A percentile compares a stretch with the other conserved stretches of the same genome.
These are phyloP conservation scores for Saprolegnia parasitica DNA, from an alignment of 352 stramenopile genomes.

Conservation along the genomic window DNA sequence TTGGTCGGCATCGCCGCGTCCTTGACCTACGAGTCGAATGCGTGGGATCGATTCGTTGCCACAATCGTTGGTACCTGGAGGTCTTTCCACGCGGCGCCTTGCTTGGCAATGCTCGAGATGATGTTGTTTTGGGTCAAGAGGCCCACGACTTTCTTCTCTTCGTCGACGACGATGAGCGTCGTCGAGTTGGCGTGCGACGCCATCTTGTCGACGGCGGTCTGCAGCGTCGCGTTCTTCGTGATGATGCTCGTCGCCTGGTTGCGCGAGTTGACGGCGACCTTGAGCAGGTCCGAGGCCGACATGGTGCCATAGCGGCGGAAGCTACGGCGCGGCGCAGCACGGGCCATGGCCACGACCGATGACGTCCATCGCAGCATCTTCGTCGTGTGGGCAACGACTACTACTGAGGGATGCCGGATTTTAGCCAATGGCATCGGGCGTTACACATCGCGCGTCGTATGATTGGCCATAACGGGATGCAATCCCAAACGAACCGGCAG, in stretches of 20 bases:
- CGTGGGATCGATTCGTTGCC: background rate
- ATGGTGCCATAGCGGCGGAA: conserved; percentile 4
- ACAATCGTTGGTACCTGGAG: background rate
- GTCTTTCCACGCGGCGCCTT: conserved; percentile 13
- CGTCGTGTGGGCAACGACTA: background rate
- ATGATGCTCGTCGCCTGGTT: conserved; percentile 74
- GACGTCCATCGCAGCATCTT: background rate
- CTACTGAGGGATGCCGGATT: background rate
- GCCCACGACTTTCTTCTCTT: conserved; percentile 61
- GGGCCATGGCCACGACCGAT: background rate
- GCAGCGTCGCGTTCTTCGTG: conserved; percentile 51
- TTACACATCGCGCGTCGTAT: too few relatives aligned
- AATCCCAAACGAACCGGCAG: too few relatives aligned
- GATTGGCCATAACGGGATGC: background rate
- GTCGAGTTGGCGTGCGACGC: conserved; percentile 71
- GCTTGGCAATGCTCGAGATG: conserved; percentile 50
- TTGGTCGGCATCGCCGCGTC: conserved; percentile 61
- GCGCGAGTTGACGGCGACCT: conserved; percentile 64
- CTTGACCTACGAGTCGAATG: conserved; percentile 36
- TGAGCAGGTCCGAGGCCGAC: conserved; percentile 63
- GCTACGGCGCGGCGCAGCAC: background rate
- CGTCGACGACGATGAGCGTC: conserved; percentile 70
- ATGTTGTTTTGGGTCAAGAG: conserved; percentile 73
- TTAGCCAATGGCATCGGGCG: background rate
- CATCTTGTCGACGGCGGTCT: conserved; percentile 59